phyloP scores from a whole-genome alignment of 2,329 filamentous ascomycete species.

The Massarina eburnea region DNA sequence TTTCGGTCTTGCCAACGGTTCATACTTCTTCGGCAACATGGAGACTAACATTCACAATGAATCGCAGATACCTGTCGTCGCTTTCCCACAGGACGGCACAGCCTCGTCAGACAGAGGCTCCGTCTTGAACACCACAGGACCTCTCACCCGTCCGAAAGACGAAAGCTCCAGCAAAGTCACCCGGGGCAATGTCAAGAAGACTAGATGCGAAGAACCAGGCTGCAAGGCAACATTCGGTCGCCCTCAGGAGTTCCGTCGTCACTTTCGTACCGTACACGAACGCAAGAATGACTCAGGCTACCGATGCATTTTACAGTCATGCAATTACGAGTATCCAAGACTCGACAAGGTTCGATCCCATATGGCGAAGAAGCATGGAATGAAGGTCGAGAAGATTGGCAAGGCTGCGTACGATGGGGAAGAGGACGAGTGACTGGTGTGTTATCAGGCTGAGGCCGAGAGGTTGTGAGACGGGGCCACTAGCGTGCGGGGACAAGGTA shows the following conservation, averaged over 20 bases:
- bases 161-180: background rate
- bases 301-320: constrained; percentile 7
- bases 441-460: background rate
- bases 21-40: background rate
- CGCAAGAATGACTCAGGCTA: background rate
- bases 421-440: background rate
- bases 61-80: background rate
- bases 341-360: constrained; percentile 7
- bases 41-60: background rate
- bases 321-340: constrained; percentile 7
- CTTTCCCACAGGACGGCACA: background rate
- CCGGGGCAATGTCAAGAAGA: background rate
- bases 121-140: background rate
- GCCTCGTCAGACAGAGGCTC: background rate
- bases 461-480: background rate
- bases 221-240: constrained; percentile 6
- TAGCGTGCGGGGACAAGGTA: background rate
- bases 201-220: background rate
- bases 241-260: constrained; percentile 5
- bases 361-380: constrained; percentile 8
- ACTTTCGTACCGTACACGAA: constrained; percentile 2
- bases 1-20: no score
- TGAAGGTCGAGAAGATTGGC: background rate
- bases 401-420: background rate
- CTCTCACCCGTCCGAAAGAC: background rate